These are phyloP conservation scores for Starmerella vaccinii DNA, from an alignment of 805 yeast genomes.

Conservation along the genomic window DNA sequence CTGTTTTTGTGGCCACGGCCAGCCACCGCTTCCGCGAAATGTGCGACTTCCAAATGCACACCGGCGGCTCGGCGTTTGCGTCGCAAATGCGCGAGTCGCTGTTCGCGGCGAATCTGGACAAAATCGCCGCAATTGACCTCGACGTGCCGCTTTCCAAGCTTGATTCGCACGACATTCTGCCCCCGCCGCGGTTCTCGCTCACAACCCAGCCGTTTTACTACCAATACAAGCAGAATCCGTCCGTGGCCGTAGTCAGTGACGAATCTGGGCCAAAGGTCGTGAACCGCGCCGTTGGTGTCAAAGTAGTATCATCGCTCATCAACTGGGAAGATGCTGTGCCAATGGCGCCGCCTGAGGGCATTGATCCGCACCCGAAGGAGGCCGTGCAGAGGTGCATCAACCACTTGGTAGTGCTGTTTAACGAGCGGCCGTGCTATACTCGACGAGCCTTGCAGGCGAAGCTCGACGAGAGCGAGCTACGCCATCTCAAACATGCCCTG, in stretches of 20 bases:
- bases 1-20: conserved; percentile 57
- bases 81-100: conserved; percentile 35
- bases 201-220: conserved; percentile 69
- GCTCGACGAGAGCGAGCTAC: conserved; percentile 17
- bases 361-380: conserved; percentile 37
- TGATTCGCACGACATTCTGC: conserved; percentile 42
- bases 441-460: conserved; percentile 48
- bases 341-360: conserved; percentile 30
- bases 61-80: conserved; percentile 47
- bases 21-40: conserved; percentile 72
- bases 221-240: conserved; percentile 64
- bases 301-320: conserved; percentile 29
- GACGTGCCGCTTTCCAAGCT: neutral
- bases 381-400: conserved; percentile 32
- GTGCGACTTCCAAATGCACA: conserved; percentile 74
- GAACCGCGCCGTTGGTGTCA: conserved; percentile 26
- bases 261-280: conserved; percentile 38
- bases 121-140: conserved; percentile 29
- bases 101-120: conserved; percentile 35
- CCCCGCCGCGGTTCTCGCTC: conserved; percentile 76
- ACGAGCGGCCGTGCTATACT: conserved; percentile 72
- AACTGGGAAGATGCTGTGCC: conserved; percentile 32
- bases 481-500: conserved; percentile 56
- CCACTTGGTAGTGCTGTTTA: conserved; percentile 41
- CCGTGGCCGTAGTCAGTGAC: conserved; percentile 43